phyloP scores from a whole-genome alignment of 352 stramenopile genomes.

The Phytophthora constricta region DNA sequence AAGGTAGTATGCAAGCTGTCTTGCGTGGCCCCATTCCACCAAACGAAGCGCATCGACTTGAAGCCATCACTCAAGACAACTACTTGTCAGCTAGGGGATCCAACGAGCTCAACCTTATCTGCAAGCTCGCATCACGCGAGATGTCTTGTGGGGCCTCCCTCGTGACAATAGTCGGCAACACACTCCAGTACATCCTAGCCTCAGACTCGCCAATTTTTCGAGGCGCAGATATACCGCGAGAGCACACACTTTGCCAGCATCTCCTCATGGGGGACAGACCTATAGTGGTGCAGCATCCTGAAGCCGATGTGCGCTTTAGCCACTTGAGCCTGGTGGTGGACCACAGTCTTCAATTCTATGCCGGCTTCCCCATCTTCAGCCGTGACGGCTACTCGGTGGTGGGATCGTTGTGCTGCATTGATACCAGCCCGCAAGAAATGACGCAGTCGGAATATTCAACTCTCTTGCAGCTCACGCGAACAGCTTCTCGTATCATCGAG shows the following conservation, averaged over 20 bases:
- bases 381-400: conserved; percentile 26
- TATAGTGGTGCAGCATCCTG: conserved; percentile 56
- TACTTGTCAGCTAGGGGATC: conserved; percentile 27
- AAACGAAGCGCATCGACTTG: conserved; percentile 42
- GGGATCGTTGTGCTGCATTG: conserved; percentile 38
- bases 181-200: conserved; percentile 44
- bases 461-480: conserved; percentile 31
- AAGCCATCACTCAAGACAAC: conserved; percentile 39
- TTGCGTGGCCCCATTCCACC: conserved; percentile 34
- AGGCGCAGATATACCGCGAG: conserved; percentile 31
- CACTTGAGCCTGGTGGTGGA: conserved; percentile 36
- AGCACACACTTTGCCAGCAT: conserved; percentile 58
- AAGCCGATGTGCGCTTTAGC: conserved; percentile 61
- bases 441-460: conserved; percentile 45
- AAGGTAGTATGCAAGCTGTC: conserved; percentile 13
- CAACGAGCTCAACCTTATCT: conserved; percentile 47
- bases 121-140: conserved; percentile 44
- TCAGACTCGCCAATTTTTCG: conserved; percentile 37
- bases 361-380: conserved; percentile 51
- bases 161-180: conserved; percentile 49
- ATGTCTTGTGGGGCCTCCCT: conserved; percentile 45
- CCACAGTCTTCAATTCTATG: conserved; percentile 56
- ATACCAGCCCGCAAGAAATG: conserved; percentile 24
- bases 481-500: conserved; percentile 20
- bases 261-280: conserved; percentile 54